phyloP scores from a whole-genome alignment of 257 asterid species.

The Osmanthus fragrans region DNA sequence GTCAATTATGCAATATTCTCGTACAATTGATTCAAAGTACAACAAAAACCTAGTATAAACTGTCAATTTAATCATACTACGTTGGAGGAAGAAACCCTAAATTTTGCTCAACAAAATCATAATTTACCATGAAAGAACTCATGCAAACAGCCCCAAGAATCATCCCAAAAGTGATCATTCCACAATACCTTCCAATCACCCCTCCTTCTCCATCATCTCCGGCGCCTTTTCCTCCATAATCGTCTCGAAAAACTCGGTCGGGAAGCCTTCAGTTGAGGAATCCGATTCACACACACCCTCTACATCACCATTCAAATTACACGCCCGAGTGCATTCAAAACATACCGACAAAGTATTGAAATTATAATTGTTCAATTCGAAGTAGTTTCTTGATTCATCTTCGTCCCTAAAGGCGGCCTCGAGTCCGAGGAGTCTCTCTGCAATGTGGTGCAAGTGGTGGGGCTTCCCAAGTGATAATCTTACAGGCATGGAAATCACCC shows the following conservation, averaged over 20 bases:
- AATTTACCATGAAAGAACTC: not conserved
- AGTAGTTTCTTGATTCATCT: not conserved
- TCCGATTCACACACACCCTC: constrained; percentile 4
- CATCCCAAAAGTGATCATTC: constrained; percentile 6
- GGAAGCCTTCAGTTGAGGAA: not conserved
- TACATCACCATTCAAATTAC: constrained; percentile 1
- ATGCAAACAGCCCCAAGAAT: constrained; percentile 12
- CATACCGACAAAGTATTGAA: constrained; percentile 18
- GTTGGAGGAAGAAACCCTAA: not conserved
- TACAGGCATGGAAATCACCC: no score
- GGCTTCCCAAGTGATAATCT: not conserved
- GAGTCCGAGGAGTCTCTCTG: constrained; percentile 20
- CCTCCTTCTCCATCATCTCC: not conserved
- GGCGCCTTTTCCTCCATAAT: not conserved
- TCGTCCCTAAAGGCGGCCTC: constrained; percentile 18
- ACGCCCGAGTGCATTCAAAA: constrained; percentile 25
- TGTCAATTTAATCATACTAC: not conserved
- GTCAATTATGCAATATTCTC: not conserved
- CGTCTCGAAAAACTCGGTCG: not conserved
- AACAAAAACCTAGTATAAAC: not conserved
- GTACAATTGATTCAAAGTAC: not conserved
- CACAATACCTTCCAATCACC: constrained; percentile 2
- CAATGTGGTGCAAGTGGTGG: constrained; percentile 20
- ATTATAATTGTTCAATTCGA: not conserved
- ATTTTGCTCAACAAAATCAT: not conserved